Base-by-base conservation (phyloP, 75 land plant genomes). In the Gnetum montanum region DNA sequence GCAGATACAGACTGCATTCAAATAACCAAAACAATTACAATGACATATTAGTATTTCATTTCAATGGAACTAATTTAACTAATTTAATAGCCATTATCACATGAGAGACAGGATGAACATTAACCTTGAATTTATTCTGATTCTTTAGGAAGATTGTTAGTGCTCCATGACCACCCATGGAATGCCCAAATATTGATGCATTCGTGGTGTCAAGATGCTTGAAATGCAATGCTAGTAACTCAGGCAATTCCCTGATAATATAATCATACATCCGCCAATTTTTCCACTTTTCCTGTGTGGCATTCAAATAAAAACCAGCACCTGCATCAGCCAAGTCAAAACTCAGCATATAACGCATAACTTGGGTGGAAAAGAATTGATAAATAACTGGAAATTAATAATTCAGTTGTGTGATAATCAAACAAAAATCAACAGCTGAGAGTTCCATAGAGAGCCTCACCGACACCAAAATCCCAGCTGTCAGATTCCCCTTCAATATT, bases 131-230 rank as follows among this genome's bases (percentile, higher is more conserved):
- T 49, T 83, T 94, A 64, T 72, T 75, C 31, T 73, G 76, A 58
- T 90, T 94, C 49, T 86, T 94, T 35, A 94, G 62, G 62, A 73
- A 94, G 54, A 94, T 76, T 20, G 83, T 90, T 40, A 94, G 57
- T 16, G 98, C 96, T 31, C 98, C 98, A 78, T 94, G 98, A 18
- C 98, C 98, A 40, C 98, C 98, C 98, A 94, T 94, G 4, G 98
- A 94, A 58, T 94, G 98, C 26, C 98, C 98, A 69, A 55, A 85
- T 10, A 94, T 80, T 5, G 98, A 94, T 33, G 91, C 87, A 10
- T 63, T 43, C 26, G 87, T 54, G 13, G 90, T 76, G 61, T 95
- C 99, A 55, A 95, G 83, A 62, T 78, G 71, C 18, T 72, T 70
- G 61, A 95, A 90, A 46, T 83, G 70, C 46, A 78, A 73, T 43